These are phyloP conservation scores for Pneumocystis oryctolagi DNA, from an alignment of 1,139 yeast genomes.

Conservation along the genomic window DNA sequence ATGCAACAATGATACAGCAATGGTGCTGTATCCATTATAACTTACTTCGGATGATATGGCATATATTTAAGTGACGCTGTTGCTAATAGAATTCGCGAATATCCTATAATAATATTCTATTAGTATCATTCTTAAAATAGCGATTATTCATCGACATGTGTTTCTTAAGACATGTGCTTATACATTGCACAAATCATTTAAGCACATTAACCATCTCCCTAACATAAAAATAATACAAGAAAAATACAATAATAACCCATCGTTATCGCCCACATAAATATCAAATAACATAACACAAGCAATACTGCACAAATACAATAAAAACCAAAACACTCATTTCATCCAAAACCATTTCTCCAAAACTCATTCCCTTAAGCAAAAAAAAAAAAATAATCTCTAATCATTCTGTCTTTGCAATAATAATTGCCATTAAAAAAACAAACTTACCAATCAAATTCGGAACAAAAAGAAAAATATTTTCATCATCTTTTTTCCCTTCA, in stretches of 20 bases:
- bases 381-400: too few relatives aligned
- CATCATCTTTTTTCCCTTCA: background rate
- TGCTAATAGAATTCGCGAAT: conserved; percentile 67
- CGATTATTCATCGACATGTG: background rate
- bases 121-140: background rate
- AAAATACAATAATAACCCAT: too few relatives aligned
- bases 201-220: too few relatives aligned
- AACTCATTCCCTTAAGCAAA: too few relatives aligned
- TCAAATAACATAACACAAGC: too few relatives aligned
- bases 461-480: conserved; percentile 54
- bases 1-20: background rate
- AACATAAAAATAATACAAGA: too few relatives aligned
- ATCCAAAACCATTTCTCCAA: too few relatives aligned
- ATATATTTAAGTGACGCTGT: conserved; percentile 63
- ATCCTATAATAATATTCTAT: conserved; percentile 19
- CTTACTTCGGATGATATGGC: conserved; percentile 57
- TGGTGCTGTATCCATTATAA: background rate
- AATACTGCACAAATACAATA: too few relatives aligned
- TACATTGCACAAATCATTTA: too few relatives aligned
- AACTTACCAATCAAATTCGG: conserved; percentile 71
- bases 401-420: background rate
- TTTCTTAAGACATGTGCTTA: too few relatives aligned
- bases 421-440: background rate
- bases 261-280: too few relatives aligned
- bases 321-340: too few relatives aligned